Evolutionary conservation across 345 rosid species (phyloP).

Genomic region (Salix dunnii): DNA sequence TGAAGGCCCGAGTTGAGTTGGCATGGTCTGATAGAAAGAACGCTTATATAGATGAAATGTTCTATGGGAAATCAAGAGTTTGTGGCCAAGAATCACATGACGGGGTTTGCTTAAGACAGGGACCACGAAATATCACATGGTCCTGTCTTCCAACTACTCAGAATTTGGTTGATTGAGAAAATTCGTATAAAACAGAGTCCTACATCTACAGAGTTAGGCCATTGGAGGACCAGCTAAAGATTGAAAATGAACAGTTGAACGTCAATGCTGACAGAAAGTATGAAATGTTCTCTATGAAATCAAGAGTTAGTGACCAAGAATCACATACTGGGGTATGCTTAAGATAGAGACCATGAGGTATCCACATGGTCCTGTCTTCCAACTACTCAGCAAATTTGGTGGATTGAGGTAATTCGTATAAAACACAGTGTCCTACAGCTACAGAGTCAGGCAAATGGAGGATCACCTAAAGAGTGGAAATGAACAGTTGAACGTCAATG

Average conservation of each 20-base stretch:
- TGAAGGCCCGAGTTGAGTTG: background rate
- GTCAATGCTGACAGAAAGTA: background rate
- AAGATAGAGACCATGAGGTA: background rate
- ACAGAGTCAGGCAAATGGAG: background rate
- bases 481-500: background rate
- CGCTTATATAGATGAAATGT: background rate
- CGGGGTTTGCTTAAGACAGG: background rate
- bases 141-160: conserved; percentile 20
- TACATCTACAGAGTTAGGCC: background rate
- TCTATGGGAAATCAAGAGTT: background rate
- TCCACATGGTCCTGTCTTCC: conserved; percentile 31
- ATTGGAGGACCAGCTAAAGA: background rate
- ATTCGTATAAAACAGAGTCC: background rate
- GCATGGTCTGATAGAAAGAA: background rate
- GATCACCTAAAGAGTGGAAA: background rate
- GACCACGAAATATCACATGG: conserved; percentile 21
- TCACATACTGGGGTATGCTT: background rate
- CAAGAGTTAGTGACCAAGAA: background rate
- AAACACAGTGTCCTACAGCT: background rate
- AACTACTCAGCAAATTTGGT: conserved; percentile 2
- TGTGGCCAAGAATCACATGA: background rate
- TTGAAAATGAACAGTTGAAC: background rate
- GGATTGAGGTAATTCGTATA: background rate
- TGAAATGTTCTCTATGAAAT: background rate
- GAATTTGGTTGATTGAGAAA: background rate